Conservation (phyloP, 768 basidiomycete species). For the Mrakia blollopis region DNA sequence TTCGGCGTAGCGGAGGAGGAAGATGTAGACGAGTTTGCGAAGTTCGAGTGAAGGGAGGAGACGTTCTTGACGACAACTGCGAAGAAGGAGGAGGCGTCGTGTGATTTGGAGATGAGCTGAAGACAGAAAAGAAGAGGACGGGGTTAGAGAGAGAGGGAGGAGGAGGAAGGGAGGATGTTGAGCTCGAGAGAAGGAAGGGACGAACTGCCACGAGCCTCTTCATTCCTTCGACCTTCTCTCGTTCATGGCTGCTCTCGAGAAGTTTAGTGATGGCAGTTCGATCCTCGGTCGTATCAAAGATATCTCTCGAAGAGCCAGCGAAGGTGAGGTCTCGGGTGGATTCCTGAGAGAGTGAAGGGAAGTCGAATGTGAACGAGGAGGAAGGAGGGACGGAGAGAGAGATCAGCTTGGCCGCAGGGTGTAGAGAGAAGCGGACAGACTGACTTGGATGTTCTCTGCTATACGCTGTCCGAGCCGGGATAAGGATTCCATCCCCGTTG, state of each 20-base stretch:
- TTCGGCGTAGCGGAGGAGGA: slow-evolving; percentile 87
- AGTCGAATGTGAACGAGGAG: not conserved
- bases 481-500: slow-evolving; percentile 28
- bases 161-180: slow-evolving; percentile 18
- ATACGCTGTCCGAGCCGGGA: slow-evolving; percentile 32
- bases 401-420: not conserved
- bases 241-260: slow-evolving; percentile 79
- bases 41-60: slow-evolving; percentile 85
- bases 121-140: slow-evolving; percentile 7
- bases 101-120: slow-evolving; percentile 86
- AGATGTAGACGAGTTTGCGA: slow-evolving; percentile 95
- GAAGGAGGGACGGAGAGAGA: not conserved
- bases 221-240: slow-evolving; percentile 91
- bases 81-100: slow-evolving; percentile 88
- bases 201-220: slow-evolving; percentile 87
- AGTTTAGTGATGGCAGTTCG: slow-evolving; percentile 75
- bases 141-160: slow-evolving; percentile 14
- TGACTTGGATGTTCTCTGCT: slow-evolving; percentile 30
- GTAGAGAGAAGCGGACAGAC: not conserved
- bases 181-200: slow-evolving; percentile 33
- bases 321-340: slow-evolving; percentile 34
- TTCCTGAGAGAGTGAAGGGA: slow-evolving; percentile 25
- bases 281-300: slow-evolving; percentile 56
- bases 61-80: slow-evolving; percentile 97
- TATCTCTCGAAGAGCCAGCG: slow-evolving; percentile 38